Conservation (phyloP, 768 basidiomycete species). For the Tricholoma saponaceum region DNA sequence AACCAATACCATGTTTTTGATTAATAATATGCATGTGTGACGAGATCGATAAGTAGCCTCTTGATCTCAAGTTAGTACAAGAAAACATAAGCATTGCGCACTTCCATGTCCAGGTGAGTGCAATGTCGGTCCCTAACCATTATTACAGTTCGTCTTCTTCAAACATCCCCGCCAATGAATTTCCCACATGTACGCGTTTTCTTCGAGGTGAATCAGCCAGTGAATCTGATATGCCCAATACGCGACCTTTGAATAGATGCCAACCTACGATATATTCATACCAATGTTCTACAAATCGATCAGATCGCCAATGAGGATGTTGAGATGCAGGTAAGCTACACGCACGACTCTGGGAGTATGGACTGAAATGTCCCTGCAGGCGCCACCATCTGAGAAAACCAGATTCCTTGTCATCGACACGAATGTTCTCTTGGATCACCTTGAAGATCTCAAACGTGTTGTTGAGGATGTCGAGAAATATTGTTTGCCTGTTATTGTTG, state of each 20-base stretch:
- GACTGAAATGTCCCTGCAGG: conserved; percentile 24
- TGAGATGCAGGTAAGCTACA: conserved; percentile 60
- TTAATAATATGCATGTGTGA: conserved; percentile 1
- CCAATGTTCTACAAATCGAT: conserved; percentile 49
- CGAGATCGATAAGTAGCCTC: background rate
- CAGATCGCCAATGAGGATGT: conserved; percentile 62
- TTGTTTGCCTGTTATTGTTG: conserved; percentile 47
- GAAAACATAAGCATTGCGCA: background rate
- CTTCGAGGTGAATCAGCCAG: background rate
- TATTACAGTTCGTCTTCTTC: conserved; percentile 1
- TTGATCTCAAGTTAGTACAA: no score
- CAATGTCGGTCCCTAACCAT: background rate
- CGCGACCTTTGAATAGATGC: conserved; percentile 1
- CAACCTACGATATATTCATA: conserved; percentile 20
- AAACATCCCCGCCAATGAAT: conserved; percentile 1
- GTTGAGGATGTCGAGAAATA: conserved; percentile 54
- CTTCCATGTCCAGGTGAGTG: background rate
- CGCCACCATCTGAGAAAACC: conserved; percentile 35
- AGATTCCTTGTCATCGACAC: conserved; percentile 70
- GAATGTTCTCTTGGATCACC: conserved; percentile 68
- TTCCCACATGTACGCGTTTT: conserved; percentile 11
- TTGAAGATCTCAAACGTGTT: conserved; percentile 62
- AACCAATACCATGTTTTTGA: conserved; percentile 18
- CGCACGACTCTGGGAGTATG: background rate
- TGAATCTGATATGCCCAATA: background rate